phyloP scores from a whole-genome alignment of 805 yeast species.

The Nakazawaea molendinolei region DNA sequence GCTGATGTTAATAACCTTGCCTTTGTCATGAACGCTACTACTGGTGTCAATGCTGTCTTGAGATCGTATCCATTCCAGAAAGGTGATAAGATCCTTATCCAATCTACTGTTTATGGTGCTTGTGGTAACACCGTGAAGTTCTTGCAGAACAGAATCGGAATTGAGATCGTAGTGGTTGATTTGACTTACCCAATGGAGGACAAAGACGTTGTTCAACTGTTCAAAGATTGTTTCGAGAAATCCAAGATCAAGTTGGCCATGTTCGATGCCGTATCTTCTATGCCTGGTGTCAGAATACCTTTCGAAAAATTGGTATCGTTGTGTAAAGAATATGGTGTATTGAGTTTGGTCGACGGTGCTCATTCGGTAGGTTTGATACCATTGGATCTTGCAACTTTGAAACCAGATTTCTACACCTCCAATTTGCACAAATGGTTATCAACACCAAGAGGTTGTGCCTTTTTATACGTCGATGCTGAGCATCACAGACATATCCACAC shows the following conservation, averaged over 20 bases:
- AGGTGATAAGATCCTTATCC: conserved; percentile 45
- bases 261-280: conserved; percentile 53
- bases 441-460: conserved; percentile 51
- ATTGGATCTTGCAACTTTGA: conserved; percentile 30
- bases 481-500: conserved; percentile 47
- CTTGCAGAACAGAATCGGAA: conserved; percentile 25
- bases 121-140: conserved; percentile 46
- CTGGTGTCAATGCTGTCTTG: conserved; percentile 50
- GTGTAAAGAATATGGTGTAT: conserved; percentile 38
- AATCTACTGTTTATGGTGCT: conserved; percentile 46
- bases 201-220: conserved; percentile 29
- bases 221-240: conserved; percentile 20
- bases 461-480: conserved; percentile 47
- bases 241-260: conserved; percentile 34
- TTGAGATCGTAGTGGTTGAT: conserved; percentile 30
- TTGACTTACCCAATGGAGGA: conserved; percentile 39
- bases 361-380: conserved; percentile 56
- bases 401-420: conserved; percentile 56
- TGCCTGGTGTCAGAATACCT: conserved; percentile 60
- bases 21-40: conserved; percentile 52
- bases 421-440: conserved; percentile 69
- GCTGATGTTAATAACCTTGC: conserved; percentile 43
- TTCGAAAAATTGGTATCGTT: conserved; percentile 38
- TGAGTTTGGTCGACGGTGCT: conserved; percentile 67
- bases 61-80: conserved; percentile 43